A percentile compares a stretch with the other conserved stretches of the same genome.
Conservation (phyloP, 192 early-diverging fungal species). For the Phlyctochytrium planicorne region DNA sequence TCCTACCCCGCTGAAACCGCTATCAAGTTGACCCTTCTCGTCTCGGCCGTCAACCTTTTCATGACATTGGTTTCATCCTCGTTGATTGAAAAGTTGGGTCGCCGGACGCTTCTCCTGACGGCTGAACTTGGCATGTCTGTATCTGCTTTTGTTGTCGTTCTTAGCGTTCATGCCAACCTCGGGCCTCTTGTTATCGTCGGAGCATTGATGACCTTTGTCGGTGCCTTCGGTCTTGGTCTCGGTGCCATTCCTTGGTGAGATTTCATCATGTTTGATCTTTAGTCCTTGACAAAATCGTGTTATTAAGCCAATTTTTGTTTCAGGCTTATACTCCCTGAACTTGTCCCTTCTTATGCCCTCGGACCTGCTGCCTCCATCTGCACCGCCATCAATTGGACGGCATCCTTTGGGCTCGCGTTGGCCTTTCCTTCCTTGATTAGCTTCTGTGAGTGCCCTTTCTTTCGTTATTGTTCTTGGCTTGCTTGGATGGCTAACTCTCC, state of each 20-base stretch:
- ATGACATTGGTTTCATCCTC: constrained; percentile 64
- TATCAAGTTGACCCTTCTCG: constrained; percentile 61
- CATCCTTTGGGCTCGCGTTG: constrained; percentile 61
- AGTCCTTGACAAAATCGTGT: no score
- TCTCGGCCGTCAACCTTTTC: constrained; percentile 58
- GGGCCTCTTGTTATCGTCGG: constrained; percentile 27
- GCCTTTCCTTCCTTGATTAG: constrained; percentile 57
- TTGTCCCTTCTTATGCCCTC: constrained; percentile 73
- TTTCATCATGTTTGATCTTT: no score
- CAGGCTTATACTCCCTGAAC: constrained; percentile 68
- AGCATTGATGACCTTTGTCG: constrained; percentile 68
- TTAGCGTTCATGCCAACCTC: constrained; percentile 39
- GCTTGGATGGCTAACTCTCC: not conserved
- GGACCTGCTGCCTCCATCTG: constrained; percentile 69
- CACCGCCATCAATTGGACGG: constrained; percentile 73
- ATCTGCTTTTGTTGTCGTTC: constrained; percentile 63
- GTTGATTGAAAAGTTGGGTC: constrained; percentile 65
- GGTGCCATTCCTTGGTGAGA: constrained; percentile 85
- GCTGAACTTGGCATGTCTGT: constrained; percentile 61
- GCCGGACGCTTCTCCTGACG: constrained; percentile 62
- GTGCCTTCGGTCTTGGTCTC: constrained; percentile 71
- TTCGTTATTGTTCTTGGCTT: not conserved
- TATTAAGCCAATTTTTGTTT: constrained; percentile 1
- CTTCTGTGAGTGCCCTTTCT: constrained; percentile 28
- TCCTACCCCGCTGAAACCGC: constrained; percentile 47